These are phyloP conservation scores for Tritrichomonas foetus DNA, from an alignment of 208 protist genomes.

Conservation along the genomic window DNA sequence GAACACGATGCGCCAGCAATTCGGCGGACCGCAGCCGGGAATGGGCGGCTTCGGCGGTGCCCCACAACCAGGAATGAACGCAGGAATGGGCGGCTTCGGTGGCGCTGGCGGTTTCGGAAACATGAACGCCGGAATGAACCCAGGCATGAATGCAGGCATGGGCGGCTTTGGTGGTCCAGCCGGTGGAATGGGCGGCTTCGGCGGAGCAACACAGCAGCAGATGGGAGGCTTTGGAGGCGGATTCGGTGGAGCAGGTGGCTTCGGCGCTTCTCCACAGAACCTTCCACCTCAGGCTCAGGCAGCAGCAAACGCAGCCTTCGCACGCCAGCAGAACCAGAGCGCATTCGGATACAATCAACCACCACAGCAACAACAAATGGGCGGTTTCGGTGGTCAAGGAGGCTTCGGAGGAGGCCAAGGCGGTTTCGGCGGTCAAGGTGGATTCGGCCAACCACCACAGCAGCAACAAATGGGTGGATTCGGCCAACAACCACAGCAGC, in stretches of 20 bases:
- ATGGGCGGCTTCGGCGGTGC: not conserved
- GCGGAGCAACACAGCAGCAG: not conserved
- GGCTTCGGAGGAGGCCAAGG: not conserved
- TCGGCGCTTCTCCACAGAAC: not conserved
- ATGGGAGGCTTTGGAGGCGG: not conserved
- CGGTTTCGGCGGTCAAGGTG: not conserved
- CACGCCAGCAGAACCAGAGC: no score
- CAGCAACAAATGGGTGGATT: no score
- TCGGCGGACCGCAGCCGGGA: not conserved
- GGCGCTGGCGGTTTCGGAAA: not conserved
- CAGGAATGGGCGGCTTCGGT: not conserved
- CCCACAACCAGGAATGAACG: not conserved
- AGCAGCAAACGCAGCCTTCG: no score
- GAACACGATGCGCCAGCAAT: not conserved
- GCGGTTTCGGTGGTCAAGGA: not conserved
- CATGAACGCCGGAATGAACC: not conserved
- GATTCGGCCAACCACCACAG: not conserved
- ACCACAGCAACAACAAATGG: not conserved
- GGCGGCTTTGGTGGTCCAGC: not conserved
- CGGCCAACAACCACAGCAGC: not conserved
- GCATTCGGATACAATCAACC: not conserved
- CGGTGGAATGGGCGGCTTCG: not conserved
- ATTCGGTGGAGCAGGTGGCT: not conserved
- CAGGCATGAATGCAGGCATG: no score
- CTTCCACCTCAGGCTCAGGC: no score